Conservation (phyloP, 306 rosid species). For the Carpinus fangiana region DNA sequence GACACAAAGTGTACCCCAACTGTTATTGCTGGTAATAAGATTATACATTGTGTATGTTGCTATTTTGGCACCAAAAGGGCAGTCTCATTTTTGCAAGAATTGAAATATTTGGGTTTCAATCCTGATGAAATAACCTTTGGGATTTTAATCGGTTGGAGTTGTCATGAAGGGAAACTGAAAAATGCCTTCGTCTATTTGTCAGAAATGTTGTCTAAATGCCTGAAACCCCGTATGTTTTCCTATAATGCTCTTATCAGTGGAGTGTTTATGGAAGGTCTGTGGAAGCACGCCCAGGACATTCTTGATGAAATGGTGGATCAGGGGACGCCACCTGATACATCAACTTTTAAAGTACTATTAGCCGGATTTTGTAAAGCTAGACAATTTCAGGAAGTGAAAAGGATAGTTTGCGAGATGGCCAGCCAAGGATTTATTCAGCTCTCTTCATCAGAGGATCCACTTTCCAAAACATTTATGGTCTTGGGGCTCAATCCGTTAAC, state of each 20-base stretch:
- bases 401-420: conserved; percentile 60
- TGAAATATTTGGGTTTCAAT: conserved; percentile 54
- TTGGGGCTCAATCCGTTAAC: conserved; percentile 67
- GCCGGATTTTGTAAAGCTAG: conserved; percentile 84
- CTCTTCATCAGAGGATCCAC: conserved; percentile 48
- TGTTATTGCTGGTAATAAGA: conserved; percentile 63
- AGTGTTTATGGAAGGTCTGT: conserved; percentile 61
- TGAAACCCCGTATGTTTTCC: conserved; percentile 50
- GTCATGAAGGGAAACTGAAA: conserved; percentile 56
- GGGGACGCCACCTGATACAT: conserved; percentile 58
- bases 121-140: conserved; percentile 80
- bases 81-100: conserved; percentile 46
- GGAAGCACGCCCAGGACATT: conserved; percentile 49
- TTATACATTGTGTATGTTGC: conserved; percentile 53
- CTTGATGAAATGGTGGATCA: conserved; percentile 81
- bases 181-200: conserved; percentile 59
- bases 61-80: conserved; percentile 62
- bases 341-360: conserved; percentile 67
- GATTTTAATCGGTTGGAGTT: conserved; percentile 84
- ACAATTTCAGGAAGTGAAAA: conserved; percentile 63
- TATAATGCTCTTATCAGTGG: conserved; percentile 79
- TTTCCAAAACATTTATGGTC: conserved; percentile 64
- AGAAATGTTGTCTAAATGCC: conserved; percentile 45
- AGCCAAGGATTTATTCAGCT: conserved; percentile 48
- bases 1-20: conserved; percentile 57